phyloP scores from a whole-genome alignment of 2,329 filamentous ascomycete genomes.

The Knoxdaviesia capensis region DNA sequence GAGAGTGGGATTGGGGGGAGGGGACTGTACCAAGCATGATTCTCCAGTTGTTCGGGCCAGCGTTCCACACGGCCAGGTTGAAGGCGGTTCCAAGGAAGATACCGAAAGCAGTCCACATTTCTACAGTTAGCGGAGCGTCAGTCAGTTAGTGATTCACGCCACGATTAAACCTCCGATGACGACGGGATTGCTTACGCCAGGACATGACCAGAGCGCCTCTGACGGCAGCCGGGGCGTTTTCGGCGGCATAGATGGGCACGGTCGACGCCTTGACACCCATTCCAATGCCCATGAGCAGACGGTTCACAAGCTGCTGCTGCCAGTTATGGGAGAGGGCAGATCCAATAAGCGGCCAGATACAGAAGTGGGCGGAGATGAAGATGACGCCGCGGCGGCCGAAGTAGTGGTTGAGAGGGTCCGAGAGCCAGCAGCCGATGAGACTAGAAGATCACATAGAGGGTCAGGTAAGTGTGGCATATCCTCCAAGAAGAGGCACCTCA shows the following conservation, averaged over 20 bases:
- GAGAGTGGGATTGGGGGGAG: slow-evolving; percentile 13
- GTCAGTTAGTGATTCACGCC: slow-evolving; percentile 3
- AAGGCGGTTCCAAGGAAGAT: slow-evolving; percentile 48
- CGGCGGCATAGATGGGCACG: slow-evolving; percentile 31
- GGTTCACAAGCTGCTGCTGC: slow-evolving; percentile 29
- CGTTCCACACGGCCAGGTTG: slow-evolving; percentile 42
- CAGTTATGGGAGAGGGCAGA: slow-evolving; percentile 37
- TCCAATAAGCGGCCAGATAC: slow-evolving; percentile 38
- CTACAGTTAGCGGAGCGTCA: background rate
- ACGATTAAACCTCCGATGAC: slow-evolving; percentile 11
- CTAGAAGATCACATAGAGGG: background rate
- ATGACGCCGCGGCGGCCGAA: slow-evolving; percentile 48
- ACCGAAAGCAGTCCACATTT: slow-evolving; percentile 31
- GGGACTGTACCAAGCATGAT: slow-evolving; percentile 32
- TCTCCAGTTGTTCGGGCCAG: slow-evolving; percentile 34
- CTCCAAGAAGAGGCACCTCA: no score
- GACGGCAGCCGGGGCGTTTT: slow-evolving; percentile 29
- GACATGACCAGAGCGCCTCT: slow-evolving; percentile 32
- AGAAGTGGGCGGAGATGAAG: slow-evolving; percentile 42
- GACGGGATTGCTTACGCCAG: slow-evolving; percentile 20
- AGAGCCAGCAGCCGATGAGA: slow-evolving; percentile 33
- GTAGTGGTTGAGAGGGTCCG: slow-evolving; percentile 35
- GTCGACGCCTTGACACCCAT: slow-evolving; percentile 33
- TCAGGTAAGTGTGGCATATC: no score
- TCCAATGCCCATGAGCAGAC: slow-evolving; percentile 32